These are phyloP conservation scores for Daldinia sp. DNA, from an alignment of 2,329 filamentous ascomycete species.

Conservation along the genomic window DNA sequence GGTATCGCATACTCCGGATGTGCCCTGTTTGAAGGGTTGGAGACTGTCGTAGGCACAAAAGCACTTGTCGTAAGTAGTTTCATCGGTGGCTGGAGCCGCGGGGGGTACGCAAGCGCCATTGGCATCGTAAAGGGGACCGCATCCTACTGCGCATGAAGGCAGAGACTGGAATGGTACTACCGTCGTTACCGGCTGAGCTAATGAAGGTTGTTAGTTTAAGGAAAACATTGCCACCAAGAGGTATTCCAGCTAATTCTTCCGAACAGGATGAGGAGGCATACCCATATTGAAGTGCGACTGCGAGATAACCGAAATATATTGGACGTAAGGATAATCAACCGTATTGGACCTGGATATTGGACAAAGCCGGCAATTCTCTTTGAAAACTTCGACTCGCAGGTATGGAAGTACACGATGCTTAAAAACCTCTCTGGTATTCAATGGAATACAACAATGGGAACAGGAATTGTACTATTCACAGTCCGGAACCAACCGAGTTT, in stretches of 20 bases:
- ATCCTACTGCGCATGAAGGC: slow-evolving; percentile 71
- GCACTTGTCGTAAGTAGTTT: slow-evolving; percentile 72
- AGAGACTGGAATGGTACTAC: slow-evolving; percentile 69
- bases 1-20: slow-evolving; percentile 71
- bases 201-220: slow-evolving; percentile 8
- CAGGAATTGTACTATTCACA: slow-evolving; percentile 12
- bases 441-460: slow-evolving; percentile 23
- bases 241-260: not conserved
- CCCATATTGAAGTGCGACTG: slow-evolving; percentile 29
- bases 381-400: slow-evolving; percentile 20
- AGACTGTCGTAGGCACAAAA: slow-evolving; percentile 78
- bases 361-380: not conserved
- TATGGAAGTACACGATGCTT: slow-evolving; percentile 16
- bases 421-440: slow-evolving; percentile 18
- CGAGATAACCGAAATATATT: slow-evolving; percentile 8
- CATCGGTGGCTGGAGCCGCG: slow-evolving; percentile 60
- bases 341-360: slow-evolving; percentile 3
- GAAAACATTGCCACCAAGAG: not conserved
- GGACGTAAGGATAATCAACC: slow-evolving; percentile 12
- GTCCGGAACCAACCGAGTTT: slow-evolving; percentile 20
- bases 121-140: slow-evolving; percentile 74
- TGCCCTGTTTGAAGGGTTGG: slow-evolving; percentile 66
- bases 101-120: slow-evolving; percentile 78
- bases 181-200: slow-evolving; percentile 56
- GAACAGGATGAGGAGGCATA: slow-evolving; percentile 22